Conservation (phyloP, 1,139 yeast species). For the Suhomyces terraborum region DNA sequence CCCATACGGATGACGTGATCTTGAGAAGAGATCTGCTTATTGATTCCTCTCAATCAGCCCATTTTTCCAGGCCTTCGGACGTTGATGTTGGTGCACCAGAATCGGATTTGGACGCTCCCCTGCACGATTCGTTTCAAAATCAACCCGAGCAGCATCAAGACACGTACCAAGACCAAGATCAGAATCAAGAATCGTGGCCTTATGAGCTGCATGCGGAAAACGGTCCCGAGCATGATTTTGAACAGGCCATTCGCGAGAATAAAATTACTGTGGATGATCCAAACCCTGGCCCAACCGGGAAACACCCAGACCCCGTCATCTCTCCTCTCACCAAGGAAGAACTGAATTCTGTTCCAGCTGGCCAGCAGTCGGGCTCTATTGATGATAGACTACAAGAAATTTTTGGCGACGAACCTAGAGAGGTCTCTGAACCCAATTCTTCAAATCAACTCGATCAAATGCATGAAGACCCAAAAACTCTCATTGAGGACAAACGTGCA, state of each 20-base stretch:
- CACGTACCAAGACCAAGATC: background rate
- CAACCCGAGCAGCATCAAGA: background rate
- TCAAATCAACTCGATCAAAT: background rate
- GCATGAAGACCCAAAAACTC: slow-evolving; percentile 15
- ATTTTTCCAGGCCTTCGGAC: background rate
- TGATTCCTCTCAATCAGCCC: background rate
- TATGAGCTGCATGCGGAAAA: background rate
- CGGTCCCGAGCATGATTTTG: slow-evolving; percentile 11
- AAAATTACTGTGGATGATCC: slow-evolving; percentile 12
- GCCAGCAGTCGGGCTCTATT: slow-evolving; percentile 2
- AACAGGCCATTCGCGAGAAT: slow-evolving; percentile 17
- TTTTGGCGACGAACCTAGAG: background rate
- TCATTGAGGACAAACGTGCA: slow-evolving; percentile 18
- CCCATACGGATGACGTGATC: slow-evolving; percentile 17
- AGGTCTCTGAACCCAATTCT: background rate
- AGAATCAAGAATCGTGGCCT: background rate
- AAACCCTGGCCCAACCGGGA: slow-evolving; percentile 1
- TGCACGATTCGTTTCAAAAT: background rate
- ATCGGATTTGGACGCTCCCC: background rate
- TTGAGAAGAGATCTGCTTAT: slow-evolving; percentile 14
- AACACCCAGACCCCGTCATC: slow-evolving; percentile 1
- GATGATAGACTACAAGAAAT: slow-evolving; percentile 3
- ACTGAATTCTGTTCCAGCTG: background rate
- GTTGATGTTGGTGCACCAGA: background rate
- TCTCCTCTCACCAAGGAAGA: slow-evolving; percentile 7